Evolutionary conservation across 306 rosid genomes (phyloP).

Genomic region (Citrullus colocynthis): DNA sequence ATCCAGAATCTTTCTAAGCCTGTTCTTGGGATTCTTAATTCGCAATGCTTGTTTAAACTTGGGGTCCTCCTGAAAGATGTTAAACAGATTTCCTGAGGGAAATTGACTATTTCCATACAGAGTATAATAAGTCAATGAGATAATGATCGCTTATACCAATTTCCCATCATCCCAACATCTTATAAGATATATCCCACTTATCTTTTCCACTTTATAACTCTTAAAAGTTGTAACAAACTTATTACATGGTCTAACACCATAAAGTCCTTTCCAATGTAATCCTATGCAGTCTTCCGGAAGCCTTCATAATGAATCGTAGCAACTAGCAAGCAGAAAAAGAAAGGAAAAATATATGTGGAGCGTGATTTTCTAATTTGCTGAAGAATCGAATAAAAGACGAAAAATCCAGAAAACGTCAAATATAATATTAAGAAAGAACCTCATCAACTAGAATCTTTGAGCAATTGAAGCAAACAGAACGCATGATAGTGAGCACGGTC

Average conservation of each 20-base stretch:
- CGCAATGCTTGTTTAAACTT: constrained; percentile 86
- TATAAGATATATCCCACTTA: neutral
- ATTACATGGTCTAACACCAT: neutral
- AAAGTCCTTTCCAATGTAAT: neutral
- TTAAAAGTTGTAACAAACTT: neutral
- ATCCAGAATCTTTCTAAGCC: constrained; percentile 68
- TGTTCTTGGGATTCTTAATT: constrained; percentile 73
- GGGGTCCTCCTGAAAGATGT: constrained; percentile 56
- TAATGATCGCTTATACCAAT: neutral
- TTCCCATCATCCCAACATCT: neutral
- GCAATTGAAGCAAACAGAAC: constrained; percentile 92
- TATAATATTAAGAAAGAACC: constrained; percentile 18
- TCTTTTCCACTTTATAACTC: neutral
- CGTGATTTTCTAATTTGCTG: neutral
- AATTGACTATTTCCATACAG: neutral
- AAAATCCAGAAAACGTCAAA: neutral
- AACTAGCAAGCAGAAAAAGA: neutral
- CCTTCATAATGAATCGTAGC: neutral
- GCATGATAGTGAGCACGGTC: constrained; percentile 71
- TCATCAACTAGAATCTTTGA: constrained; percentile 80
- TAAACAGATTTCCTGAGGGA: neutral
- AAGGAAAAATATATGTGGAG: neutral
- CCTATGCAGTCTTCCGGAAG: neutral
- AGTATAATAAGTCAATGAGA: neutral
- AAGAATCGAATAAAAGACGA: neutral